Conservation (phyloP, 139 green algal genomes). For the Chlamydomonas sp. region DNA sequence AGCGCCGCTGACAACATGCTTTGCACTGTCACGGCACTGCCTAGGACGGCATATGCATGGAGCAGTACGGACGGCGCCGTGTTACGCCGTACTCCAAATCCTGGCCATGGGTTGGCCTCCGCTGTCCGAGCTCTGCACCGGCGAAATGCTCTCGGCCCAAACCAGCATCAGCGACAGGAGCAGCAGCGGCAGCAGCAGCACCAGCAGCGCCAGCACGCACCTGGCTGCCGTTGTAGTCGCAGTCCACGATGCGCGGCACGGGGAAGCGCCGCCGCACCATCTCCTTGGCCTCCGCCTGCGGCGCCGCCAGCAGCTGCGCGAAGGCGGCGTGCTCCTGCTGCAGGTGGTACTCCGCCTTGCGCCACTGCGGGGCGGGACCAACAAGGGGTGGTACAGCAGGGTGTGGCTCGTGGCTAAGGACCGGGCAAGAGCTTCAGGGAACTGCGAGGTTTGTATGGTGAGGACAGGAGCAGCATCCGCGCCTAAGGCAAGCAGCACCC, state of each 20-base stretch:
- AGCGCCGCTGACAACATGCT: neutral
- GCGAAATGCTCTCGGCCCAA: neutral
- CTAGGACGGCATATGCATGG: no score
- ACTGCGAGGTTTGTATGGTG: no score
- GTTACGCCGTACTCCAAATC: no score
- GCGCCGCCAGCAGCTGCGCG: conserved; percentile 82
- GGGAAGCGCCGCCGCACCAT: conserved; percentile 89
- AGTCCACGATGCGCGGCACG: conserved; percentile 93
- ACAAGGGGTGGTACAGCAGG: neutral
- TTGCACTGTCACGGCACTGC: no score
- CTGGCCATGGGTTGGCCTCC: neutral
- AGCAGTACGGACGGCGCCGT: no score
- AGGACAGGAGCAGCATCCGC: no score
- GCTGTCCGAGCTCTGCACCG: no score
- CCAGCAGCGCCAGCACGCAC: conserved; percentile 14
- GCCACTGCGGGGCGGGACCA: conserved; percentile 72
- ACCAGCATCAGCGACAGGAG: neutral
- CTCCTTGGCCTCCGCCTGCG: conserved; percentile 66
- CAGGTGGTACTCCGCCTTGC: conserved; percentile 89
- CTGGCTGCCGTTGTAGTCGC: conserved; percentile 95
- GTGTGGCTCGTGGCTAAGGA: neutral
- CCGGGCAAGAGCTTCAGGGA: no score
- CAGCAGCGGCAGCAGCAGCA: no score
- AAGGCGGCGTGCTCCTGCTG: conserved; percentile 94
- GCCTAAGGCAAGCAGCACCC: no score